Base-by-base conservation (phyloP, 2,329 filamentous ascomycete species). In the Ophiocordyceps camponoti-floridani region DNA sequence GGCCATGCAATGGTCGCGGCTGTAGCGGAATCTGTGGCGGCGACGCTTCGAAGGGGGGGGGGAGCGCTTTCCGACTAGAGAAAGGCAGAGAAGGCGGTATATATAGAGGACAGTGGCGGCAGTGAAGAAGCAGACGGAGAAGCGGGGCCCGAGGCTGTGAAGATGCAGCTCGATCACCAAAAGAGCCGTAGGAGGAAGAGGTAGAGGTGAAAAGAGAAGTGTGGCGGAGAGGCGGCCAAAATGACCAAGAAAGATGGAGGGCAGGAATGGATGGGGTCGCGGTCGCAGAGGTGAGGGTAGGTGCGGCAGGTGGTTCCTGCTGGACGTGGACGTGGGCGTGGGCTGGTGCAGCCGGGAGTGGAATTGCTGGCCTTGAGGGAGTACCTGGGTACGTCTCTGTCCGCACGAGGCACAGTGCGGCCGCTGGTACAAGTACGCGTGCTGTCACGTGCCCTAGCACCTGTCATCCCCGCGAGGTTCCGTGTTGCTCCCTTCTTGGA, bases 291-390 rank as follows among this genome's bases (percentile, higher is more conserved):
- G 46, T 37, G 44, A 44, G 49, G 47, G 45, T 45, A 50, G 47
- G 53, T 49, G 43, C 48, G 45, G 52, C 48, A 50, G 45, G 50
- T 52, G 45, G 52, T 54, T 52, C 49, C 48, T 49, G 48, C 47
- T 43, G 49, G 38, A 33, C 40, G 18, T 28, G 41, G 30, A 41
- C 27, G 33, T 28, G 44, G 40, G 31, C 27, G 33, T 28, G 44
- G 40, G 31, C 41, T 30, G 28, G 40, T 26, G 38, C 26, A 19
- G 23, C 16, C 9, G 40, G 12, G 10, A 26, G 38, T 19, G 14
- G 45, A 37, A 26, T 23, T 38, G 23, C 7, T 19, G 40, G 30
- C 35, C 16, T 19, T 28, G 13, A 26, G 35, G 40, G 42, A n/a
- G 33, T 42, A 37, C 40, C 42, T 35, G 45, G 40, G n/a, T 16